Evolutionary conservation across 495 filamentous ascomycete species (phyloP), one percentile per base, ranked within the genome.

Genomic region (Penicillium verhagenii): DNA sequence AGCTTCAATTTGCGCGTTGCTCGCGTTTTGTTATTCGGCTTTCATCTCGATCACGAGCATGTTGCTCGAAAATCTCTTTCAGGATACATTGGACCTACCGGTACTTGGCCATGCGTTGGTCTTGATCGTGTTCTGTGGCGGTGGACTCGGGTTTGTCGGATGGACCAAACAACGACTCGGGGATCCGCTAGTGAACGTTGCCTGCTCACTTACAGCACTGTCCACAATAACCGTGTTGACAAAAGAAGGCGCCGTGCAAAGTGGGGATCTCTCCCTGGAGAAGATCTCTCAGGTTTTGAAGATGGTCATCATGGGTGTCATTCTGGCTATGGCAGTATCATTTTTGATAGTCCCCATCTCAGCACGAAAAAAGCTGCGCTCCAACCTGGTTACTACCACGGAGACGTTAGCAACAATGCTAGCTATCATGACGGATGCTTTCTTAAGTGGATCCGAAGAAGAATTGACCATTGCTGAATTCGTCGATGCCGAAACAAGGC

Each of bases 171-270:
- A 96, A 69, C 83, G 76, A 57, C 79, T 93, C 52, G 88, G 86
- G 26, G 85, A 93, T 66, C 92, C 94, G 8, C 72, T 96, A 16
- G 91, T 97, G 51, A 93, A 92, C 63, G 90, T 96, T 33, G 92
- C 91, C 19, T 93, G 89, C 67, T 96, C 92, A 20, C 75, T 97
- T 55, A 83, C 94, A 2, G 90, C 89, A n/a, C 83, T 97, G 20
- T 88, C 90, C 20, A 92, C 94, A 44, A 96, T 97, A 65, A 94
- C 89, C 2, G 82, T 96, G 35, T 72, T 97, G 58, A 97, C 94
- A 2, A 96, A 95, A 69, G 94, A 97, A 70, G 92, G 89, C 53
- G 82, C 89, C 1, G 85, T 97, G 2, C 89, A 96, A 64, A 82
- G 77, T 23, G 90, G 86, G 3, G 83, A 86, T 33, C 88, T 97